Percentiles rank a stretch among this genome's conserved stretches.
Evolutionary conservation across 306 rosid genomes (phyloP).

Genomic region (barrel medic (Medicago truncatula)): MtrunA17r5.0-ANR NC_053044.1:42284501-42285000

Average conservation of each 20-base stretch:
- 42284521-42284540: conserved; percentile 84
- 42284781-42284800: conserved; percentile 67
- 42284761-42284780: conserved; percentile 69
- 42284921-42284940: conserved; percentile 97
- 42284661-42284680: conserved; percentile 67
- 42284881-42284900: conserved; percentile 85
- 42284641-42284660: conserved; percentile 80
- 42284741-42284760: conserved; percentile 68
- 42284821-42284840: conserved; percentile 97
- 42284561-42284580: neutral
- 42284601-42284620: neutral
- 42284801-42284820: conserved; percentile 80
- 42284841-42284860: conserved; percentile 58
- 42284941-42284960: conserved; percentile 93
- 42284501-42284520: conserved; percentile 67
- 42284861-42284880: conserved; percentile 76
- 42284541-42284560: conserved; percentile 65
- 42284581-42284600: neutral
- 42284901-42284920: conserved; percentile 93
- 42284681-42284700: conserved; percentile 92
- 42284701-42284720: conserved; percentile 92
- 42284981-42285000: conserved; percentile 42
- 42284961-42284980: conserved; percentile 87
- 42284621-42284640: conserved; percentile 68
- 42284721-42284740: conserved; percentile 68